Percentiles rank a stretch among this genome's conserved stretches.
These are phyloP conservation scores for Nicotiana tabacum DNA, from an alignment of 257 asterid genomes.

Conservation along the genomic window DNA sequence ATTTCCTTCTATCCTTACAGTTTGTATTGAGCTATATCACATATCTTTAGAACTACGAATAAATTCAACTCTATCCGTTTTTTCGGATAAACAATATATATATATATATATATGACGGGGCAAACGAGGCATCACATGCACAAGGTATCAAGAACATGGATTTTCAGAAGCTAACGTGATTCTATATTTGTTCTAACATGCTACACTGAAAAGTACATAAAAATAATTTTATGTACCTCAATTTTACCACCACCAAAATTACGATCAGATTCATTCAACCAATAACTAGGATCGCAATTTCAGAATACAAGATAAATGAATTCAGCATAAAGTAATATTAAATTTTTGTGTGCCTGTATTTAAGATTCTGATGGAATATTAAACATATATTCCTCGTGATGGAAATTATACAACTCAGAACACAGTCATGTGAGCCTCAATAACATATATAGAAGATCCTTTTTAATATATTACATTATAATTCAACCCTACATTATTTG, in stretches of 20 bases:
- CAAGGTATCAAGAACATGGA: conserved; percentile 4
- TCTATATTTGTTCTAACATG: not conserved
- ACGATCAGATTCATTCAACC: not conserved
- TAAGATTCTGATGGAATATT: not conserved
- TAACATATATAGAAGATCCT: not conserved
- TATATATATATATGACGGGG: not conserved
- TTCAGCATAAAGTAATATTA: not conserved
- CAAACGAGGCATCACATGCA: not conserved
- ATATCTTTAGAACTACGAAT: too few species aligned
- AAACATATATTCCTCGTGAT: not conserved
- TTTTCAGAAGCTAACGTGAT: not conserved
- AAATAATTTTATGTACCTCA: not conserved
- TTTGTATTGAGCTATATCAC: too few species aligned
- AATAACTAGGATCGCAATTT: too few species aligned
- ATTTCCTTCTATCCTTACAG: too few species aligned
- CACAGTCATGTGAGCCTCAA: conserved; percentile 3
- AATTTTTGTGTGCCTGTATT: not conserved
- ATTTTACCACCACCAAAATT: conserved; percentile 7
- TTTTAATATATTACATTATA: not conserved
- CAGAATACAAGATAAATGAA: not conserved
- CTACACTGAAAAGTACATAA: not conserved
- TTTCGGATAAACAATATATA: too few species aligned
- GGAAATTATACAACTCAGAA: conserved; percentile 8
- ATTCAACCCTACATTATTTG: not conserved
- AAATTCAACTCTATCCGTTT: too few species aligned